phyloP scores from a whole-genome alignment of 169 alveolate genomes.

The Eimeria acervulina region DNA sequence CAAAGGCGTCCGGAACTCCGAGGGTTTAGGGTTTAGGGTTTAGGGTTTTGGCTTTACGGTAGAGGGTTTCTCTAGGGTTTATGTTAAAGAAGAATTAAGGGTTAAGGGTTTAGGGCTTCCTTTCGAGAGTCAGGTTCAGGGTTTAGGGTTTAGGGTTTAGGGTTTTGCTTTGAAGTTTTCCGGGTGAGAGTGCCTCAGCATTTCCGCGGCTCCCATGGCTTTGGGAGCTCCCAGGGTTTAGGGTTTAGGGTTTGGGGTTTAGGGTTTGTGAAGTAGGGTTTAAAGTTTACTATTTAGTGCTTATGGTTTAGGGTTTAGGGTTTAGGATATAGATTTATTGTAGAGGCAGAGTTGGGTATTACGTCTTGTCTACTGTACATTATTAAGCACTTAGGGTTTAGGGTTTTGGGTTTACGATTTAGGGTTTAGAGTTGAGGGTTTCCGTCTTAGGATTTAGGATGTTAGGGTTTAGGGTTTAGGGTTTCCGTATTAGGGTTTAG shows the following conservation, averaged over 20 bases:
- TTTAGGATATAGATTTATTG: background rate
- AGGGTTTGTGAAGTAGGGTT: too few relatives aligned
- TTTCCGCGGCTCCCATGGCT: too few relatives aligned
- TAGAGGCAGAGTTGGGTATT: background rate
- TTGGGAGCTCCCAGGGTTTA: too few relatives aligned
- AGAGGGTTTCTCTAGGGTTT: background rate
- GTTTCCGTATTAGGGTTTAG: background rate
- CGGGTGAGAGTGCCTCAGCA: too few relatives aligned
- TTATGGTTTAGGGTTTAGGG: background rate
- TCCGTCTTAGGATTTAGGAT: background rate
- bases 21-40: background rate
- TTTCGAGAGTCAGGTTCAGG: too few relatives aligned
- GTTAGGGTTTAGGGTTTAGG: background rate
- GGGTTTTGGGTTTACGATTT: background rate
- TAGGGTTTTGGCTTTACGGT: background rate
- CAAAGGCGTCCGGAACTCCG: background rate
- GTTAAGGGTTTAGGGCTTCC: too few relatives aligned
- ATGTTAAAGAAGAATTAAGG: background rate
- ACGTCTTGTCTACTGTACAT: too few relatives aligned
- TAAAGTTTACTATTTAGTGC: too few relatives aligned
- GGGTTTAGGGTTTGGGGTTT: too few relatives aligned
- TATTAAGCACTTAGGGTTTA: background rate
- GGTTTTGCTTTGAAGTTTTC: too few relatives aligned
- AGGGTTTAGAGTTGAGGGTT: background rate
- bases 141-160: too few relatives aligned